Percentiles rank a stretch among this genome's conserved stretches.
phyloP scores from a whole-genome alignment of 2,329 filamentous ascomycete species.

The Aspergillus thermomutatus region DNA sequence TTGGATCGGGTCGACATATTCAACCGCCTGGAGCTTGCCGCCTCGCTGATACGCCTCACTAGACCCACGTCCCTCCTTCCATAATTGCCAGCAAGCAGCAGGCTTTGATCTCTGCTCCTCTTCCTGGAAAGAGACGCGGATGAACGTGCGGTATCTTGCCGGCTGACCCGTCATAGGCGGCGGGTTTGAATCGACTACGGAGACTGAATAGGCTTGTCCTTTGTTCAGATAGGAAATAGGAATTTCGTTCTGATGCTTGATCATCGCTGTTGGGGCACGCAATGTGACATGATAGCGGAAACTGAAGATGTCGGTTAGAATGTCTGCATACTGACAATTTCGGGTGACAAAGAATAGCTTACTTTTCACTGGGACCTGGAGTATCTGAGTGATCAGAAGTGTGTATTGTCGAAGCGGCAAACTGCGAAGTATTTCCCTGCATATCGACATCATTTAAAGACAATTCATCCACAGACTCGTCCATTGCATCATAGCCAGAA shows the following conservation, averaged over 20 bases:
- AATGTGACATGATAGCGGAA: conserved; percentile 89
- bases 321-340: neutral
- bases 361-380: conserved; percentile 52
- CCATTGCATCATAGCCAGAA: conserved; percentile 74
- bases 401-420: conserved; percentile 27
- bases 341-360: conserved; percentile 16
- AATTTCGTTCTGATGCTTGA: conserved; percentile 78
- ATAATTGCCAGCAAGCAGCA: conserved; percentile 79
- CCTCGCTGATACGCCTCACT: conserved; percentile 93
- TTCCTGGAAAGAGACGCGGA: conserved; percentile 96
- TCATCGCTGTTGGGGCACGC: conserved; percentile 95
- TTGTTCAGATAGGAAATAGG: conserved; percentile 98
- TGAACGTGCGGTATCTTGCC: conserved; percentile 78
- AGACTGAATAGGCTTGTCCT: conserved; percentile 87
- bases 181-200: conserved; percentile 73
- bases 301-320: conserved; percentile 35
- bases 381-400: conserved; percentile 25
- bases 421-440: conserved; percentile 53
- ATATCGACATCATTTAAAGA: conserved; percentile 56
- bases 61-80: conserved; percentile 94
- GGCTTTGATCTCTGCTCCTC: conserved; percentile 86
- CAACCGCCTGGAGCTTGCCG: conserved; percentile 88
- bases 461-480: conserved; percentile 63
- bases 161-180: conserved; percentile 57
- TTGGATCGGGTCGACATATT: conserved; percentile 72